Base-by-base conservation (phyloP, 768 basidiomycete species). In the Calvatia gigantea region DNA sequence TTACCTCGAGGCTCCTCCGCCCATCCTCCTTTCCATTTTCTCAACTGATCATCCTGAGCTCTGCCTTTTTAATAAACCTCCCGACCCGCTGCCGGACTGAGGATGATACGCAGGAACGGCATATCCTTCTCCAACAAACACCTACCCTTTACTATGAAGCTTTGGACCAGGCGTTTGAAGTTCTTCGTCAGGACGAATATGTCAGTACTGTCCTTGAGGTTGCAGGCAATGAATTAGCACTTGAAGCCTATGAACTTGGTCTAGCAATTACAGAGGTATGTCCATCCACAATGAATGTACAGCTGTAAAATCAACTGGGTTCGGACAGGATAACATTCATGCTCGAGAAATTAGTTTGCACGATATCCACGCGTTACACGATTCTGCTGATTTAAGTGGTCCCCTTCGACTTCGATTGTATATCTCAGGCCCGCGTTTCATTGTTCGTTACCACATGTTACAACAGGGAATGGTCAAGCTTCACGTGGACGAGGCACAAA, bases 71-170 rank as follows among this genome's bases (percentile, higher is more conserved):
- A 89, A 84, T 63, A 75, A 77, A 44, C 78, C 80, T 61, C 35
- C 65, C 57, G 32, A 68, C 42, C 61, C 33, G n/a, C 58, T 41
- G 17, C 35, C 39, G 9, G 51, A 41, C n/a, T 35, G 58, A 58
- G n/a, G 51, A 57, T 21, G 56, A 49, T 19, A 21, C 38, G 4
- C 54, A 65, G 46, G 59, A 54, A 19, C 31, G 69, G 29, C 64
- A 69, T n/a, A 65, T 89, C 5, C 70, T 91, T 45, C 75, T 92
- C 56, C 78, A 82, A 43, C 73, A 82, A 55, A 77, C 72, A 15
- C 88, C 89, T 2, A 87, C 83, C 3, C 73, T 91, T 6, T 92
- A 89, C 67, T 91, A 91, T 61, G 89, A 91, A 65, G 84, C 89
- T 27, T 65, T 92, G 43, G 80, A 78, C 39, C 75, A 70, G 54